Conservation (phyloP, 2,329 filamentous ascomycete species). For the Penicillium sp. region DNA sequence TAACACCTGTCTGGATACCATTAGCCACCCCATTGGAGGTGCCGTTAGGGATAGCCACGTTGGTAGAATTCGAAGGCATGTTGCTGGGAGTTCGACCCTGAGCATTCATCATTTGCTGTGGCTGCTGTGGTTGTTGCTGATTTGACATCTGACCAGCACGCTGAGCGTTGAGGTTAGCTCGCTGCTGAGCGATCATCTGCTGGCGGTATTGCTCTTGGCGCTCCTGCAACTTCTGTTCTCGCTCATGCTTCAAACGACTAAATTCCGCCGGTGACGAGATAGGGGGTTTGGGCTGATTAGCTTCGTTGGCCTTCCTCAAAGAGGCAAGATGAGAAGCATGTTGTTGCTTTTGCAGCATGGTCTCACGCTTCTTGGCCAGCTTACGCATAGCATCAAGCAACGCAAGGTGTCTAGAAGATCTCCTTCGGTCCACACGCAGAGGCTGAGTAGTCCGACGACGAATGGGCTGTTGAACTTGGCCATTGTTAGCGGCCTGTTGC, state of each 20-base stretch:
- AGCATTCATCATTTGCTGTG: slow-evolving; percentile 29
- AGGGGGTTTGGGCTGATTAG: slow-evolving; percentile 56
- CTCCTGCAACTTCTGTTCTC: slow-evolving; percentile 67
- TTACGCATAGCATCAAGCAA: slow-evolving; percentile 95
- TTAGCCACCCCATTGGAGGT: slow-evolving; percentile 46
- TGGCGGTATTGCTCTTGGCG: slow-evolving; percentile 60
- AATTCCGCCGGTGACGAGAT: slow-evolving; percentile 84
- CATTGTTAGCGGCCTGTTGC: slow-evolving; percentile 49
- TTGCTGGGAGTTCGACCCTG: slow-evolving; percentile 41
- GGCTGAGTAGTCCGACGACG: slow-evolving; percentile 72
- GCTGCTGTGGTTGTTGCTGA: slow-evolving; percentile 33
- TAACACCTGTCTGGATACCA: slow-evolving; percentile 41
- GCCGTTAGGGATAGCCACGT: slow-evolving; percentile 38
- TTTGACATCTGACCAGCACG: slow-evolving; percentile 43
- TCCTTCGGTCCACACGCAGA: slow-evolving; percentile 78
- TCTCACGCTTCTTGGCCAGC: slow-evolving; percentile 89
- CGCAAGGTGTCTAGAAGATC: slow-evolving; percentile 80
- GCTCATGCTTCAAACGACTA: slow-evolving; percentile 82
- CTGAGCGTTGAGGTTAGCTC: slow-evolving; percentile 47
- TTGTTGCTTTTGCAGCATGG: slow-evolving; percentile 79
- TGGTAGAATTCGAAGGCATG: slow-evolving; percentile 35
- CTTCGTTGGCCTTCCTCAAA: slow-evolving; percentile 76
- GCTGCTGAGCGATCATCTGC: slow-evolving; percentile 58
- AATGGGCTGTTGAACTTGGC: slow-evolving; percentile 53
- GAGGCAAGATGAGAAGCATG: slow-evolving; percentile 73